These are phyloP conservation scores for Wallacemonas sp. DNA, from an alignment of 208 protist species.

Conservation along the genomic window DNA sequence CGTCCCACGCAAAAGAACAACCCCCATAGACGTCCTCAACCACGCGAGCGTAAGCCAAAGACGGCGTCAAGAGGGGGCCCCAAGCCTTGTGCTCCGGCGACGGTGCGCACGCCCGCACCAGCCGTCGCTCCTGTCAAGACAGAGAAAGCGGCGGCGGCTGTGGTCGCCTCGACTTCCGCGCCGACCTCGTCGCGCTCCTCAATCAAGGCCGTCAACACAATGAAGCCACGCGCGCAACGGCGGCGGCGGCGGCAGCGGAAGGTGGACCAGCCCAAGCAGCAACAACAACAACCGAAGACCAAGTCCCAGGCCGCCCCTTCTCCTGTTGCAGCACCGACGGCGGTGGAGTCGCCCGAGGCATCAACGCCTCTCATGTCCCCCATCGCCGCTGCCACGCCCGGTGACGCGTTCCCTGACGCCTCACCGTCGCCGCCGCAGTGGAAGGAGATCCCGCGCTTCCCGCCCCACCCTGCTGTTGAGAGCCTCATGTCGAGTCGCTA, in stretches of 20 bases:
- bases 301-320: not conserved
- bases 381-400: not conserved
- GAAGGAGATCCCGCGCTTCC: not conserved
- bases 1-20: not conserved
- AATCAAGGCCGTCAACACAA: conserved; percentile 1
- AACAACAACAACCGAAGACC: too few species aligned
- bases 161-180: not conserved
- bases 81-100: not conserved
- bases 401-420: not conserved
- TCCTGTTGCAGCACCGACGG: too few species aligned
- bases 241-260: conserved; percentile 1
- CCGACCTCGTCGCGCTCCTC: conserved; percentile 7
- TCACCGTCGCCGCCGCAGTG: conserved; percentile 1
- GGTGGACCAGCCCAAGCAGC: too few species aligned
- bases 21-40: too few species aligned
- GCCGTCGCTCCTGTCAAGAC: not conserved
- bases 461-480: not conserved
- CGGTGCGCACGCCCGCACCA: not conserved
- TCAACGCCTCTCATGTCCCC: not conserved
- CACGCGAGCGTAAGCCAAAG: not conserved
- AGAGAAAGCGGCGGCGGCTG: conserved; percentile 1
- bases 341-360: not conserved
- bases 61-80: too few species aligned
- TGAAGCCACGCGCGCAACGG: conserved; percentile 8
- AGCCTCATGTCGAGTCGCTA: conserved; percentile 10